These are phyloP conservation scores for Citrus mangshanensis DNA, from an alignment of 345 rosid species.

Conservation along the genomic window DNA sequence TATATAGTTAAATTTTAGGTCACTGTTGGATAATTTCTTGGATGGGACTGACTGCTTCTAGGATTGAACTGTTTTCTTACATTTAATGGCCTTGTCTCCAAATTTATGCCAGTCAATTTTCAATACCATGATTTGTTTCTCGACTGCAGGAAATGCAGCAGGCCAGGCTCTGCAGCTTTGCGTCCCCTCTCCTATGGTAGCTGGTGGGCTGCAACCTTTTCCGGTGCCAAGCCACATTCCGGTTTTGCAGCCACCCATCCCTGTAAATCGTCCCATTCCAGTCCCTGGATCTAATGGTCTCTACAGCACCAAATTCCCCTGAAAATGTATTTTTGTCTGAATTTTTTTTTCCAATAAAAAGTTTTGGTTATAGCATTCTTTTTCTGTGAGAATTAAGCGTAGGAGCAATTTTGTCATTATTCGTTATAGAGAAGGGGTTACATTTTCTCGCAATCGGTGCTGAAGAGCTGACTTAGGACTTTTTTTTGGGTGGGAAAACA, in stretches of 20 bases:
- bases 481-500: background rate
- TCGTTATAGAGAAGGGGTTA: background rate
- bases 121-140: background rate
- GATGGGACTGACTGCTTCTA: background rate
- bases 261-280: conserved; percentile 28
- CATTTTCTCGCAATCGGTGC: background rate
- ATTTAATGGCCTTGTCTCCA: background rate
- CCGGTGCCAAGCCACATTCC: conserved; percentile 38
- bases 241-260: conserved; percentile 43
- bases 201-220: conserved; percentile 40
- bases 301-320: conserved; percentile 41
- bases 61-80: background rate
- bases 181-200: conserved; percentile 39
- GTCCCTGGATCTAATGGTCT: conserved; percentile 41
- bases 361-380: conserved; percentile 25
- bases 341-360: conserved; percentile 13
- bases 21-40: background rate
- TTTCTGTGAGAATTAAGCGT: background rate
- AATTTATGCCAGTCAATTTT: background rate
- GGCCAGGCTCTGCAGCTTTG: conserved; percentile 42
- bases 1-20: background rate
- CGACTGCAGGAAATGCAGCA: conserved; percentile 31
- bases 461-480: background rate
- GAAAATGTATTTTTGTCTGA: conserved; percentile 8
- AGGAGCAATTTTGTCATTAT: background rate